Conservation (phyloP, 164 flowering plant genomes). For the Taxillus chinensis region DNA sequence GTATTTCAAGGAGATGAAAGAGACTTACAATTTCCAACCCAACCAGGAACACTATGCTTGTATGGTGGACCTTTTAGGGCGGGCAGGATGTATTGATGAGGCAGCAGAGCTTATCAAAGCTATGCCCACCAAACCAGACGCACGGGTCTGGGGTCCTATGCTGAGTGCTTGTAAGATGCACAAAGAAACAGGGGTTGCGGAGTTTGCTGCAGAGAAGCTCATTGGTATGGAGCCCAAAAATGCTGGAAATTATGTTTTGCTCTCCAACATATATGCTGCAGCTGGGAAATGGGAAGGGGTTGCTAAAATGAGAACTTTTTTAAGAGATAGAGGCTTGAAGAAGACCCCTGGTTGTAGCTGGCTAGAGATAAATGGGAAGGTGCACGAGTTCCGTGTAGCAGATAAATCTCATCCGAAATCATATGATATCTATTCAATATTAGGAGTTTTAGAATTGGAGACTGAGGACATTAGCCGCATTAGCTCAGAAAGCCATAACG, state of each 20-base stretch:
- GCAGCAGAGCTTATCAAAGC: slow-evolving; percentile 33
- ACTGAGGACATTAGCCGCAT: slow-evolving; percentile 14
- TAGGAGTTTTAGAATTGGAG: slow-evolving; percentile 26
- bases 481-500: slow-evolving; percentile 6
- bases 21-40: slow-evolving; percentile 28
- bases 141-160: slow-evolving; percentile 51
- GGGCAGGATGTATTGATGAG: slow-evolving; percentile 34
- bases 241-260: slow-evolving; percentile 54
- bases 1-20: slow-evolving; percentile 42
- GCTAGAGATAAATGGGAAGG: slow-evolving; percentile 43
- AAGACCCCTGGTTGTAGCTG: slow-evolving; percentile 54
- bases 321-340: slow-evolving; percentile 42
- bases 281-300: slow-evolving; percentile 58
- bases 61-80: slow-evolving; percentile 67
- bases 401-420: slow-evolving; percentile 42
- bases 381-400: slow-evolving; percentile 48
- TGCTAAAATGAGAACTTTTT: slow-evolving; percentile 35
- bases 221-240: slow-evolving; percentile 43
- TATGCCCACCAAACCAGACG: slow-evolving; percentile 47
- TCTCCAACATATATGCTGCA: slow-evolving; percentile 57
- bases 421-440: slow-evolving; percentile 26
- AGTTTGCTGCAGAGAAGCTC: slow-evolving; percentile 41
- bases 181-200: slow-evolving; percentile 26
- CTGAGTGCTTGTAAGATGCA: slow-evolving; percentile 48
- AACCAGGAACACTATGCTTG: slow-evolving; percentile 60